These are phyloP conservation scores for Arbutus unedo DNA, from an alignment of 148 eudicot genomes.

Conservation along the genomic window DNA sequence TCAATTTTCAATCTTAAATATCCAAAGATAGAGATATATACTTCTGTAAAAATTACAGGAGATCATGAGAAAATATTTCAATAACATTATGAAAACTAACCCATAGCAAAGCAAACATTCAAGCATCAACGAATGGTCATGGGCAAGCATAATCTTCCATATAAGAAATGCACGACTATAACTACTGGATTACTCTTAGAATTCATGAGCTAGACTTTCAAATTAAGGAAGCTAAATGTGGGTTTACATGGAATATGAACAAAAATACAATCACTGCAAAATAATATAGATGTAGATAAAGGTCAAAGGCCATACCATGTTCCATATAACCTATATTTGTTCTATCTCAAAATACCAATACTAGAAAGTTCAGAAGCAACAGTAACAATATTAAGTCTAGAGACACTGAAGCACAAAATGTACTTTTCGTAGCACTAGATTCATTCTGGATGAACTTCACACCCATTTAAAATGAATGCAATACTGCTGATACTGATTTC, in stretches of 20 bases:
- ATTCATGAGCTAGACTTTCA: not conserved
- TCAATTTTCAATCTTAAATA: too few relatives aligned
- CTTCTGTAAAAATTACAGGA: too few relatives aligned
- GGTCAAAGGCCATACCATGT: not conserved
- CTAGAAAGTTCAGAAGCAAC: not conserved
- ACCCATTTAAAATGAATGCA: not conserved
- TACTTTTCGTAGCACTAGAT: not conserved
- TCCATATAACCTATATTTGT: not conserved
- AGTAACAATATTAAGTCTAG: not conserved
- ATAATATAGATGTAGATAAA: not conserved
- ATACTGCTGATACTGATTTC: not conserved
- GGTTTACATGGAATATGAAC: not conserved
- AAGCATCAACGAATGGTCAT: not conserved
- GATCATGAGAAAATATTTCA: too few relatives aligned
- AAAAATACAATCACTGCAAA: not conserved
- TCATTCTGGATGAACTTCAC: not conserved
- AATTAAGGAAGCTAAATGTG: not conserved
- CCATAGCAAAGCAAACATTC: not conserved
- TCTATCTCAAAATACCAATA: not conserved
- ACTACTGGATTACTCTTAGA: not conserved
- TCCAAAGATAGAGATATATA: too few relatives aligned
- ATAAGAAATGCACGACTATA: not conserved
- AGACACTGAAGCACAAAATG: not conserved
- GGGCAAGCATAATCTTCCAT: not conserved
- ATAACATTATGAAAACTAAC: not conserved